A percentile compares a stretch with the other conserved stretches of the same genome.
Conservation (phyloP, 1,139 yeast genomes). For the Lodderomyces oxycetoniae region DNA sequence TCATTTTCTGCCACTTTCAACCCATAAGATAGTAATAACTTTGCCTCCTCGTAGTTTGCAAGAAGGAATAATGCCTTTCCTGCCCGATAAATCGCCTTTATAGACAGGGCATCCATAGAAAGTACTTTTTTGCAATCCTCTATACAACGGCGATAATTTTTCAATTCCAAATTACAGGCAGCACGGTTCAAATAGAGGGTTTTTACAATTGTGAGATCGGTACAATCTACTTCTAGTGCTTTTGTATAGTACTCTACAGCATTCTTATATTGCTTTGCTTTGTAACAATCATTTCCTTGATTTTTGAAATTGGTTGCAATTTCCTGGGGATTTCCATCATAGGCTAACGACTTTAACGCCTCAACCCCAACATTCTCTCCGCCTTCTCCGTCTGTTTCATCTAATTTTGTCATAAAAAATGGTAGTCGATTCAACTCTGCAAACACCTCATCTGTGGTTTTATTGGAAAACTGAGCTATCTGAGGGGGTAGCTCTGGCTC, state of each 20-base stretch:
- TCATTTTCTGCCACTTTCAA: slow-evolving; percentile 54
- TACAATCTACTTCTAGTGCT: slow-evolving; percentile 70
- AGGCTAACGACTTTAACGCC: slow-evolving; percentile 86
- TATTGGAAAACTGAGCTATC: slow-evolving; percentile 58
- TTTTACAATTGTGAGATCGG: slow-evolving; percentile 47
- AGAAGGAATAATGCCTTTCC: slow-evolving; percentile 75
- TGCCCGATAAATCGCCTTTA: slow-evolving; percentile 82
- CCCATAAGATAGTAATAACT: slow-evolving; percentile 63
- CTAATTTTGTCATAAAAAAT: slow-evolving; percentile 88
- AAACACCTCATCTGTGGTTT: slow-evolving; percentile 72
- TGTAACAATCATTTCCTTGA: slow-evolving; percentile 89
- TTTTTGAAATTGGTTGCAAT: slow-evolving; percentile 83
- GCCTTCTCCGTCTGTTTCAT: slow-evolving; percentile 70
- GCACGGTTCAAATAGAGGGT: slow-evolving; percentile 79
- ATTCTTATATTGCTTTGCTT: slow-evolving; percentile 60
- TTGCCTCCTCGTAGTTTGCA: slow-evolving; percentile 68
- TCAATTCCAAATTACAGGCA: slow-evolving; percentile 81
- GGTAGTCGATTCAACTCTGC: slow-evolving; percentile 81
- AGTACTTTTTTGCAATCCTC: slow-evolving; percentile 80
- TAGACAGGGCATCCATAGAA: slow-evolving; percentile 57
- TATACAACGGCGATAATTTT: slow-evolving; percentile 80
- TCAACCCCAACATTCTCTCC: slow-evolving; percentile 75
- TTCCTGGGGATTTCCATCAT: slow-evolving; percentile 94
- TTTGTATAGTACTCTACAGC: slow-evolving; percentile 79
- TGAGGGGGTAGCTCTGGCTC: slow-evolving; percentile 85